These are phyloP conservation scores for Suillus discolor DNA, from an alignment of 768 basidiomycete genomes.

Conservation along the genomic window DNA sequence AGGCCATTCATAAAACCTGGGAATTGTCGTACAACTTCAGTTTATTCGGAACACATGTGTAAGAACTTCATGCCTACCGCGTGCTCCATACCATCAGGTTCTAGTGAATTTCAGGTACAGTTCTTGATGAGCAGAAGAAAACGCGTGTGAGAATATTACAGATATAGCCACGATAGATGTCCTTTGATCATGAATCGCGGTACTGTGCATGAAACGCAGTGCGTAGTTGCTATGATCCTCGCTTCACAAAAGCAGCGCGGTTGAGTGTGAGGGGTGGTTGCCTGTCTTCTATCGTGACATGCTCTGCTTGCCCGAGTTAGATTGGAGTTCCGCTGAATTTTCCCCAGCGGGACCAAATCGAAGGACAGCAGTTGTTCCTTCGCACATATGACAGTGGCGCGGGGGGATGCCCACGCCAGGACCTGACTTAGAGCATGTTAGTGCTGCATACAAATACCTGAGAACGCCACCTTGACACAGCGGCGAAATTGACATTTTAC, in stretches of 20 bases:
- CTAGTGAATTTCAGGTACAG: background rate
- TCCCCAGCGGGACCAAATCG: background rate
- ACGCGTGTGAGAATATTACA: background rate
- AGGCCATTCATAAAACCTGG: background rate
- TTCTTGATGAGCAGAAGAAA: background rate
- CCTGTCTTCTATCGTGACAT: background rate
- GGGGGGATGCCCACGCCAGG: background rate
- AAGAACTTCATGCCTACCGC: background rate
- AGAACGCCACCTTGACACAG: background rate
- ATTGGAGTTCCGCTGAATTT: background rate
- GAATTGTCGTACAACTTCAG: background rate
- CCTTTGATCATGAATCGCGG: background rate
- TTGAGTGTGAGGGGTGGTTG: background rate
- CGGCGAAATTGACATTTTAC: no score
- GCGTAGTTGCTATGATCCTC: background rate
- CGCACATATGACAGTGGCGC: background rate
- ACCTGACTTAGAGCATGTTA: background rate
- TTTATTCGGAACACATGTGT: background rate
- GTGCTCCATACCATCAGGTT: background rate
- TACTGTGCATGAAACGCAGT: background rate
- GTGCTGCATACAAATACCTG: no score
- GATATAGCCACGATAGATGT: background rate
- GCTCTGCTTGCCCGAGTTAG: background rate
- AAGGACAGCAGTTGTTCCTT: background rate
- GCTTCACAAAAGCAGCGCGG: background rate